These are phyloP conservation scores for Penicillium aurantiogriseum DNA, from an alignment of 2,329 filamentous ascomycete genomes.

Conservation along the genomic window DNA sequence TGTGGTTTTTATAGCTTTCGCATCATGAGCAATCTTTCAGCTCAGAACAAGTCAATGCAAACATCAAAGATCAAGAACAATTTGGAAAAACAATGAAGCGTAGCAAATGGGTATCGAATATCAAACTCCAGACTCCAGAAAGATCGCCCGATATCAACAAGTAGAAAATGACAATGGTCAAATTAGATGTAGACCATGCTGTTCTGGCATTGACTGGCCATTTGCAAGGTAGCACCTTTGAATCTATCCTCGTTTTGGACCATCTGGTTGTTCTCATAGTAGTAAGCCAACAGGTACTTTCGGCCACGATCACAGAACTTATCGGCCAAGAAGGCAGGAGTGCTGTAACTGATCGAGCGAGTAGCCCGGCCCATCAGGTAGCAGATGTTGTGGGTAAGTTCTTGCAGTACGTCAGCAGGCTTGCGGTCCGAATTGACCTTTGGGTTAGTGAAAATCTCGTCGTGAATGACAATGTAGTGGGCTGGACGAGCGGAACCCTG, in stretches of 20 bases:
- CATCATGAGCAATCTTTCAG: background rate
- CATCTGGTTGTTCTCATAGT: background rate
- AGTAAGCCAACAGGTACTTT: constrained; percentile 16
- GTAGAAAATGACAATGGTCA: background rate
- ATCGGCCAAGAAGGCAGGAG: constrained; percentile 28
- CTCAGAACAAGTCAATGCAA: background rate
- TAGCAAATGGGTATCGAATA: background rate
- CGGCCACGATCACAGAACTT: constrained; percentile 23
- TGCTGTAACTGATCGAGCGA: constrained; percentile 23
- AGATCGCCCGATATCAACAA: background rate
- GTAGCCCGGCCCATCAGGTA: constrained; percentile 29
- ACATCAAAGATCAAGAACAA: background rate
- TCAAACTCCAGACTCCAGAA: background rate
- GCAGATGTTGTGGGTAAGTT: constrained; percentile 24
- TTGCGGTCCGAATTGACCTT: background rate
- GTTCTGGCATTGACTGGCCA: background rate
- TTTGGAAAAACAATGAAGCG: background rate
- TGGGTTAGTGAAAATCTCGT: constrained; percentile 59
- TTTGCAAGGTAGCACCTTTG: background rate
- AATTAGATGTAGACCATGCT: constrained; percentile 9
- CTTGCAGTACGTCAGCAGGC: constrained; percentile 16
- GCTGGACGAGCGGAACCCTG: constrained; percentile 78
- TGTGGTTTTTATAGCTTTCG: background rate
- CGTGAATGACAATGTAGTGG: constrained; percentile 71
- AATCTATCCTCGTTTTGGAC: background rate